Percentiles rank a stretch among this genome's conserved stretches.
Evolutionary conservation across 2,329 filamentous ascomycete species (phyloP).

Genomic region (Monosporascus cannonballus): DNA sequence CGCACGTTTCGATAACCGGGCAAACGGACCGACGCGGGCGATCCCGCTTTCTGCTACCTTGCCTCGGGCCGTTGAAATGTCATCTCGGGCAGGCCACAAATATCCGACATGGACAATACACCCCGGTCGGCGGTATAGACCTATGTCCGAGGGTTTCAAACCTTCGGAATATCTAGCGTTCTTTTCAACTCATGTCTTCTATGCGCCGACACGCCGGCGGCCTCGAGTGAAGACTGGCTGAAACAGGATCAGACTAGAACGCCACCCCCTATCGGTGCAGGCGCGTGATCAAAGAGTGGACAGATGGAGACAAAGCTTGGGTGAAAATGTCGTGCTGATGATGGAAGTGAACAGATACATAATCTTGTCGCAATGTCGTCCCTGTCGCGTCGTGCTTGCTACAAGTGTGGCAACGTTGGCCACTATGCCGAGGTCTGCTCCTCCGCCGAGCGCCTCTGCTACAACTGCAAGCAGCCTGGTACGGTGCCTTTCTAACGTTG

Average conservation of each 20-base stretch:
- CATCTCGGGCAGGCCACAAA: not conserved
- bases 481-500: slow-evolving; percentile 3
- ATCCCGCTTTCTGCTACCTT: not conserved
- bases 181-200: not conserved
- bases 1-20: not conserved
- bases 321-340: slow-evolving; percentile 30
- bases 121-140: not conserved
- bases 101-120: not conserved
- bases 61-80: not conserved
- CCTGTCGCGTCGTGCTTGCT: slow-evolving; percentile 76
- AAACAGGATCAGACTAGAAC: slow-evolving; percentile 17
- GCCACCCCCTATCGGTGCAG: slow-evolving; percentile 27
- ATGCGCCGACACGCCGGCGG: slow-evolving; percentile 20
- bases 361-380: slow-evolving; percentile 59
- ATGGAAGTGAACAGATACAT: slow-evolving; percentile 22
- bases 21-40: not conserved
- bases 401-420: slow-evolving; percentile 78
- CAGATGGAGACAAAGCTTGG: slow-evolving; percentile 20
- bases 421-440: slow-evolving; percentile 89
- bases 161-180: not conserved
- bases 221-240: slow-evolving; percentile 27
- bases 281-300: slow-evolving; percentile 20
- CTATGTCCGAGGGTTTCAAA: not conserved
- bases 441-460: slow-evolving; percentile 96
- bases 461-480: slow-evolving; percentile 96